Percentiles rank a stretch among this genome's conserved stretches.
These are phyloP conservation scores for Chlamydomonas sp. DNA, from an alignment of 139 green algal species.

Conservation along the genomic window DNA sequence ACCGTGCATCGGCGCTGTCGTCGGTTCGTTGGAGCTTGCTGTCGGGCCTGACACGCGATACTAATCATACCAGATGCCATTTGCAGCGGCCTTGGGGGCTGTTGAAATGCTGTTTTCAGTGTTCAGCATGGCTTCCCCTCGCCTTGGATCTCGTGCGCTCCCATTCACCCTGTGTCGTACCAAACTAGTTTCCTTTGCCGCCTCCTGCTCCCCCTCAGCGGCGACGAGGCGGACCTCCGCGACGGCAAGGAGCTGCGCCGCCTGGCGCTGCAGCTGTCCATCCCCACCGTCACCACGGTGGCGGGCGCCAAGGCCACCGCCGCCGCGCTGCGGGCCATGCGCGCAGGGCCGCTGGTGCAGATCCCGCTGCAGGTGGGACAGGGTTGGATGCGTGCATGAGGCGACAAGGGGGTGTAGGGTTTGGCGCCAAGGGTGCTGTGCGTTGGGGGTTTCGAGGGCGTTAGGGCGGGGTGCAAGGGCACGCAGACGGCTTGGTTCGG, in stretches of 20 bases:
- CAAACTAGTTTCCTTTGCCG: neutral
- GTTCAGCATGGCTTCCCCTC: too few species aligned
- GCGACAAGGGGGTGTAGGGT: neutral
- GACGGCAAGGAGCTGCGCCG: slow-evolving; percentile 96
- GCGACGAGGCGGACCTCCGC: slow-evolving; percentile 88
- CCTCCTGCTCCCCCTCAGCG: slow-evolving; percentile 40
- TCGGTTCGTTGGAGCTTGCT: neutral
- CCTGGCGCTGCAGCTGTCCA: slow-evolving; percentile 74
- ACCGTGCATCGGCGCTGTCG: too few species aligned
- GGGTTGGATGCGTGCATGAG: slow-evolving; percentile 73
- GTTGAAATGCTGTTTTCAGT: too few species aligned
- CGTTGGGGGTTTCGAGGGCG: too few species aligned
- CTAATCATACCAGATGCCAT: neutral
- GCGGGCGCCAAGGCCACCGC: slow-evolving; percentile 87
- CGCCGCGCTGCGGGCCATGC: slow-evolving; percentile 85
- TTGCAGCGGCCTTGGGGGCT: neutral
- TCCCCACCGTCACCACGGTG: slow-evolving; percentile 97
- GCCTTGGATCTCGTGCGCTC: too few species aligned
- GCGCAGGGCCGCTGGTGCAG: slow-evolving; percentile 81
- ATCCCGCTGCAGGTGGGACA: slow-evolving; percentile 53
- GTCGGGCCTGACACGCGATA: neutral
- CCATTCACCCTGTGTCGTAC: too few species aligned
- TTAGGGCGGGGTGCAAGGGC: too few species aligned
- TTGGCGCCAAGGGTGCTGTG: neutral
- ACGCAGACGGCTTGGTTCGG: too few species aligned